Evolutionary conservation across 129 eudicot species (phyloP).

Genomic region (Arctium lappa): DNA sequence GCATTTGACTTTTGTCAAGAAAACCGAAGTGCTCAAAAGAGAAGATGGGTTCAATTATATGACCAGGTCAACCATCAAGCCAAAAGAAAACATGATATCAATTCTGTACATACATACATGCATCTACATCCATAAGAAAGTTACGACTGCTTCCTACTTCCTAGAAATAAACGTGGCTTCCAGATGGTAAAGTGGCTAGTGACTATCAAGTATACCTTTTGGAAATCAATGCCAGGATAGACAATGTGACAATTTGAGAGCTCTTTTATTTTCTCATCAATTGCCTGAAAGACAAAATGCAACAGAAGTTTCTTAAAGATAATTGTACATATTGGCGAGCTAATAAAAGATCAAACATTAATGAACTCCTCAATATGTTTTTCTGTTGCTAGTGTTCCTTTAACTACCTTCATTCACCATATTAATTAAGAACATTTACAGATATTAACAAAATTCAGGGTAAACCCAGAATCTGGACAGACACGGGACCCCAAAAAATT

Average conservation of each 20-base stretch:
- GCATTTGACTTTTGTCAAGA: background rate
- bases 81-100: background rate
- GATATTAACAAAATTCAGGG: background rate
- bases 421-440: background rate
- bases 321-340: conserved; percentile 4
- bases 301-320: background rate
- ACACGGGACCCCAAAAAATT: background rate
- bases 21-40: background rate
- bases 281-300: conserved; percentile 56
- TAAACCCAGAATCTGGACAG: conserved; percentile 4
- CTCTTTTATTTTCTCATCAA: conserved; percentile 93
- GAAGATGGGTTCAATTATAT: background rate
- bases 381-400: background rate
- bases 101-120: background rate
- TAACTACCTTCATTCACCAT: background rate
- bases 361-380: background rate
- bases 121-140: background rate
- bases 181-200: conserved; percentile 6
- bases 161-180: background rate
- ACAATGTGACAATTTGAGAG: conserved; percentile 93
- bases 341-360: background rate
- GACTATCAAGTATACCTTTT: conserved; percentile 55
- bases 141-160: background rate
- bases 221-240: conserved; percentile 74
- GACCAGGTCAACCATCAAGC: background rate